phyloP scores from a whole-genome alignment of 768 basidiomycete genomes.

The Panellus pusillus region DNA sequence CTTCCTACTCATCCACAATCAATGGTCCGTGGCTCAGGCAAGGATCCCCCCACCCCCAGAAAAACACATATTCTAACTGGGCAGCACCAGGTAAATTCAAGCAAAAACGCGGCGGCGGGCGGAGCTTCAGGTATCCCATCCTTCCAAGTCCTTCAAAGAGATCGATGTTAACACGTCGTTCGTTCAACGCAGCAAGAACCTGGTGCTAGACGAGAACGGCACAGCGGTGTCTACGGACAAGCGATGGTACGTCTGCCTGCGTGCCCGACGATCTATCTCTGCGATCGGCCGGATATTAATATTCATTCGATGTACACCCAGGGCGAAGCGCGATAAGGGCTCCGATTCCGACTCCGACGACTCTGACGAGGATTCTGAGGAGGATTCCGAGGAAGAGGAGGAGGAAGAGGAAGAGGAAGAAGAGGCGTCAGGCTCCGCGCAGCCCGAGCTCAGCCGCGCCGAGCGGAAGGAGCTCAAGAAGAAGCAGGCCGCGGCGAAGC shows the following conservation, averaged over 20 bases:
- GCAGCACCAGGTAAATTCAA: constrained; percentile 88
- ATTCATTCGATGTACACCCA: constrained; percentile 16
- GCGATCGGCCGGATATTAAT: no score
- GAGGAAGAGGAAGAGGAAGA: constrained; percentile 43
- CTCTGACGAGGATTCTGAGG: constrained; percentile 33
- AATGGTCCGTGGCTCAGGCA: constrained; percentile 57
- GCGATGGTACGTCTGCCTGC: constrained; percentile 49
- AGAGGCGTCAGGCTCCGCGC: constrained; percentile 29
- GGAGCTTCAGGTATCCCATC: constrained; percentile 69
- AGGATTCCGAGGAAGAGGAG: constrained; percentile 38
- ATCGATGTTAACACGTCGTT: constrained; percentile 7
- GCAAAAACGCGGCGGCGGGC: constrained; percentile 84
- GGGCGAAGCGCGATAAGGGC: constrained; percentile 29
- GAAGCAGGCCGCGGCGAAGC: constrained; percentile 60
- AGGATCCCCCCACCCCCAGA: no score
- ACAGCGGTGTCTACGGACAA: constrained; percentile 50
- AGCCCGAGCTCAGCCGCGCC: constrained; percentile 64
- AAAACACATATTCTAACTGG: no score
- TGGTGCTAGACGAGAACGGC: constrained; percentile 58
- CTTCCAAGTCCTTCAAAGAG: constrained; percentile 11
- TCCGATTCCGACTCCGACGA: constrained; percentile 43
- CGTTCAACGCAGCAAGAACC: constrained; percentile 51
- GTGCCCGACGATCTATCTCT: no score
- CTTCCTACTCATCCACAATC: constrained; percentile 10
- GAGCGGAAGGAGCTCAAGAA: constrained; percentile 84